A percentile compares a stretch with the other conserved stretches of the same genome.
Evolutionary conservation across 139 green algal species (phyloP).

Genomic region (Dunaliella primolecta): DNA sequence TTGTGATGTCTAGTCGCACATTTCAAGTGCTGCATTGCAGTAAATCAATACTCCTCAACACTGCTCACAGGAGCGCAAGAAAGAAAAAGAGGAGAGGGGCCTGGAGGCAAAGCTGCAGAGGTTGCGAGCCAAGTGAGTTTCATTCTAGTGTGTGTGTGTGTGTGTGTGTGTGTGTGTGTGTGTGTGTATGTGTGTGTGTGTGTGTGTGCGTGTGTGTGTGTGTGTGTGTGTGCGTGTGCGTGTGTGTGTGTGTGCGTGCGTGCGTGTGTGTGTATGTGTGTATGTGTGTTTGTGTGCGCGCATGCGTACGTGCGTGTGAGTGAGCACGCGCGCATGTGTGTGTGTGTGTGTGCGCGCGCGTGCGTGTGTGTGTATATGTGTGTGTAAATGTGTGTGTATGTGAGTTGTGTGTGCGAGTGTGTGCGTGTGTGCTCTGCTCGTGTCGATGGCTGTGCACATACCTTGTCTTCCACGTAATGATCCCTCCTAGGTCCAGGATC

Average conservation of each 20-base stretch:
- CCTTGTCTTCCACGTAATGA: too few species aligned
- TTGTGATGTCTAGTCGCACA: too few species aligned
- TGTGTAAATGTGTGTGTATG: neutral
- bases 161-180: neutral
- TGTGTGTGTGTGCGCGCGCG: neutral
- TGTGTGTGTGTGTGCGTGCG: neutral
- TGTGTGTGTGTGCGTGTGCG: neutral
- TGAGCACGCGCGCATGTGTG: neutral
- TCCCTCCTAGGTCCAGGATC: too few species aligned
- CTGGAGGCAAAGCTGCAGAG: slow-evolving; percentile 60
- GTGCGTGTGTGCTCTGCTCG: neutral
- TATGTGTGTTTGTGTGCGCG: neutral
- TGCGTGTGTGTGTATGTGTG: neutral
- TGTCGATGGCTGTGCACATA: too few species aligned
- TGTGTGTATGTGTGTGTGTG: neutral
- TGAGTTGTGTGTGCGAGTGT: neutral
- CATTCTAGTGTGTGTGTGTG: neutral
- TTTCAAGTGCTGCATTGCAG: too few species aligned
- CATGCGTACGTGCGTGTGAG: neutral
- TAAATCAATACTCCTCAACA: too few species aligned
- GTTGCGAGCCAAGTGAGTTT: slow-evolving; percentile 75
- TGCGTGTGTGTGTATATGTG: neutral
- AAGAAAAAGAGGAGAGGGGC: slow-evolving; percentile 74
- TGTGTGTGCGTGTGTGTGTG: neutral
- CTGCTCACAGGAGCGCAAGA: slow-evolving; percentile 34